Conservation (phyloP, 371 early-diverging fungal genomes). For the Apophysomyces sp. region DNA sequence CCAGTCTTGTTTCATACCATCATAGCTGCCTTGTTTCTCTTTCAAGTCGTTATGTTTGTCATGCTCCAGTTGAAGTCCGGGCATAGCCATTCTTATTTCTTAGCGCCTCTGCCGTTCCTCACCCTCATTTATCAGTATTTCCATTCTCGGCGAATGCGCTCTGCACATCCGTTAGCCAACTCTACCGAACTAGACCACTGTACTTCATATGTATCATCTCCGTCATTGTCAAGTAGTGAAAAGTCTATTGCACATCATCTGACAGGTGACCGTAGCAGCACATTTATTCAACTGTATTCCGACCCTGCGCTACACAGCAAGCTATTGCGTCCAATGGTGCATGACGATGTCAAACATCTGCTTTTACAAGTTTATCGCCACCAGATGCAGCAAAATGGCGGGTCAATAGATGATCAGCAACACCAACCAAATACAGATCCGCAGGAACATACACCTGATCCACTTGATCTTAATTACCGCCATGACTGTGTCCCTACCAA, state of each 20-base stretch:
- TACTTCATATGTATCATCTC: conserved; percentile 8
- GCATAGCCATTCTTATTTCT: conserved; percentile 40
- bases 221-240: conserved; percentile 9
- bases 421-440: too few relatives aligned
- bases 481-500: neutral
- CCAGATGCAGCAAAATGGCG: neutral
- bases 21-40: conserved; percentile 57
- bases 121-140: conserved; percentile 56
- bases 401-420: too few relatives aligned
- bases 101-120: conserved; percentile 63
- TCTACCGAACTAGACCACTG: conserved; percentile 24
- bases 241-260: neutral
- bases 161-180: conserved; percentile 27
- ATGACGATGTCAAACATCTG: conserved; percentile 51
- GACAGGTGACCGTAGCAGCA: neutral
- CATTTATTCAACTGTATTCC: conserved; percentile 35
- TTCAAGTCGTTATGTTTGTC: conserved; percentile 68
- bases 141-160: conserved; percentile 37
- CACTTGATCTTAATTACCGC: neutral
- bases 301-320: conserved; percentile 47
- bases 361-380: conserved; percentile 43
- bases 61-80: conserved; percentile 47
- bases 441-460: too few relatives aligned
- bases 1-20: conserved; percentile 71
- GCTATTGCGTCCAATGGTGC: conserved; percentile 49